Conservation (phyloP, 148 eudicot species). For the Persicaria maculosa region DNA sequence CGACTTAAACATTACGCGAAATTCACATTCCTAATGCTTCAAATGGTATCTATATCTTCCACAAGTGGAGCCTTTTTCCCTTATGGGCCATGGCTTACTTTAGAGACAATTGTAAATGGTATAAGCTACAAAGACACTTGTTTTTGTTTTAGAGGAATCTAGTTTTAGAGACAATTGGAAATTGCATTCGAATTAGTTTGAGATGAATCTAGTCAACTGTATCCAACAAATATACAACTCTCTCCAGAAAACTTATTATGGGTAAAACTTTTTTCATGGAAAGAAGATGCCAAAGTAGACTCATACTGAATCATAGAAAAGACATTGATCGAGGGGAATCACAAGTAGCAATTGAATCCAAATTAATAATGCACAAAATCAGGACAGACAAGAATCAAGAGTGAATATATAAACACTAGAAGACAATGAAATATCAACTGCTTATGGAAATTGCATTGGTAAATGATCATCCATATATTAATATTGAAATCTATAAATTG, state of each 20-base stretch:
- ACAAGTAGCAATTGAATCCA: too few relatives aligned
- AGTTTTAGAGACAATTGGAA: too few relatives aligned
- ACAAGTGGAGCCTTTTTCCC: background rate
- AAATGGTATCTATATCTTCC: background rate
- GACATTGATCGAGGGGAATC: background rate
- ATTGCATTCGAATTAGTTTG: too few relatives aligned
- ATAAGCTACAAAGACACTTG: background rate
- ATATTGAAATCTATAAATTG: too few relatives aligned
- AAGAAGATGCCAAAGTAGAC: background rate
- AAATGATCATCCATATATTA: too few relatives aligned
- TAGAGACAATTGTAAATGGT: background rate
- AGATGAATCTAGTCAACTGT: too few relatives aligned
- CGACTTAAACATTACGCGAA: background rate
- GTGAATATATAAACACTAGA: too few relatives aligned
- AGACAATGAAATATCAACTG: too few relatives aligned
- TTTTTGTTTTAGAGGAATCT: background rate
- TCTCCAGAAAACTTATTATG: background rate
- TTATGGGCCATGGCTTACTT: background rate
- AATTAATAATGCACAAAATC: background rate
- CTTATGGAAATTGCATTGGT: too few relatives aligned
- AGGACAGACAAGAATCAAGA: background rate
- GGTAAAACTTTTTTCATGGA: background rate
- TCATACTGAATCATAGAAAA: background rate
- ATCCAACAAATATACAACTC: background rate
- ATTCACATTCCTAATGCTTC: background rate